Conservation (phyloP, 768 basidiomycete genomes). For the Lactarius deliciosus region DNA sequence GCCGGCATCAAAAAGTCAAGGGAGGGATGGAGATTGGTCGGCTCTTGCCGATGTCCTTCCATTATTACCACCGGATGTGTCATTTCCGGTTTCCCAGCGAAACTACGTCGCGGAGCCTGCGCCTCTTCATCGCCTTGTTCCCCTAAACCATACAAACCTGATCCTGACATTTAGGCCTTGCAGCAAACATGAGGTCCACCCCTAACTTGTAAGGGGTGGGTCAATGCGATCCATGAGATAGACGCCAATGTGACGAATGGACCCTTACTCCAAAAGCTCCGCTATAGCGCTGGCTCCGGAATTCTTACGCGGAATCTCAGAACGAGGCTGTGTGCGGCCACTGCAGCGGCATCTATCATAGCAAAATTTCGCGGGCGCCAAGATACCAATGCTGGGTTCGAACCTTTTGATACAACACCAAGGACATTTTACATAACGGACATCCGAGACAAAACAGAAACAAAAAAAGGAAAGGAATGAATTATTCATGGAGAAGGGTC, state of each 20-base stretch:
- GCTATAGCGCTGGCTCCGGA: background rate
- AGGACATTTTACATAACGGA: background rate
- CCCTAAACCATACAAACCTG: background rate
- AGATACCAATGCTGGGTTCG: background rate
- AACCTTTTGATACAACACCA: background rate
- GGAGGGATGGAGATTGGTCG: too few species aligned
- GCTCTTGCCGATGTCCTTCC: background rate
- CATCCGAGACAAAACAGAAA: background rate
- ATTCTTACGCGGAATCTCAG: background rate
- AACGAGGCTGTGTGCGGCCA: background rate
- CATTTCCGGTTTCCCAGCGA: slow-evolving; percentile 1
- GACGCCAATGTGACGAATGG: too few species aligned
- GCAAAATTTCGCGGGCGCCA: slow-evolving; percentile 1
- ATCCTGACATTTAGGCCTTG: background rate
- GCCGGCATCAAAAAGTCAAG: too few species aligned
- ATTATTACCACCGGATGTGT: background rate
- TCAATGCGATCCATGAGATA: background rate
- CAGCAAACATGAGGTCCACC: background rate
- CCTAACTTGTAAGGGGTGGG: background rate
- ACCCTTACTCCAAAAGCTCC: background rate
- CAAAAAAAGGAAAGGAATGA: background rate
- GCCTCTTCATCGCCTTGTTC: background rate
- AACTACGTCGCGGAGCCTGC: background rate
- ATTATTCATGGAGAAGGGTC: too few species aligned
- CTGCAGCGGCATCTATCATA: background rate